Conservation (phyloP, 768 basidiomycete species). For the Trametes cubensis region DNA sequence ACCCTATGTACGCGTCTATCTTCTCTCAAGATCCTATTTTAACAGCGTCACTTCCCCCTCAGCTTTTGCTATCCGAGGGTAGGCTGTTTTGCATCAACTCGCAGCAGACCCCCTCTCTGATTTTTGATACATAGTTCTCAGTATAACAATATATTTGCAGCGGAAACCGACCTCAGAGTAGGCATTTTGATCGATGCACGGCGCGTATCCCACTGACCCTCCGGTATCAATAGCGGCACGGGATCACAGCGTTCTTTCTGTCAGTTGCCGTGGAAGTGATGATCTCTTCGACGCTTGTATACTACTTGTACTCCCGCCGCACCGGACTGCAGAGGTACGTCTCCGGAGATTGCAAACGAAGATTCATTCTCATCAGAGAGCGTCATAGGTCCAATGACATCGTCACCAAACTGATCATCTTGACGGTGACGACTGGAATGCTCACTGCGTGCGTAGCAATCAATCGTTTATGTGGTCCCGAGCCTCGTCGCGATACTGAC, state of each 20-base stretch:
- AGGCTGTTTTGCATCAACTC: neutral
- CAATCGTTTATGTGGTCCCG: neutral
- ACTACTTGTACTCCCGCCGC: neutral
- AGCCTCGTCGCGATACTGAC: neutral
- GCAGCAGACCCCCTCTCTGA: neutral
- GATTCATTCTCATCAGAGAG: neutral
- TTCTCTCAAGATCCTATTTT: too few species aligned
- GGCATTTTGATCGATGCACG: neutral
- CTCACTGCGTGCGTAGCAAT: neutral
- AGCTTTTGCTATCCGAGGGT: conserved; percentile 2
- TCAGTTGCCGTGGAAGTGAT: conserved; percentile 1
- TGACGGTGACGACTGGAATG: conserved; percentile 6
- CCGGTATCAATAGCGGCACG: neutral
- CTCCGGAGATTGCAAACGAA: neutral
- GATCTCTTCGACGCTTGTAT: conserved; percentile 1
- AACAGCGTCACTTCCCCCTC: neutral
- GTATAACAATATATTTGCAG: neutral
- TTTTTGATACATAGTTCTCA: neutral
- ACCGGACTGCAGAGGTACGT: conserved; percentile 4
- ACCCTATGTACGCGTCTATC: neutral
- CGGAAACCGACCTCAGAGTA: neutral
- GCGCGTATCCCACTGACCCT: too few species aligned
- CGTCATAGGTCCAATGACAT: conserved; percentile 2
- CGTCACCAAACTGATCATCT: conserved; percentile 2
- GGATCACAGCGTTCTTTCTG: neutral